phyloP scores from a whole-genome alignment of 2,329 filamentous ascomycete genomes.

The Fusarium sp. region DNA sequence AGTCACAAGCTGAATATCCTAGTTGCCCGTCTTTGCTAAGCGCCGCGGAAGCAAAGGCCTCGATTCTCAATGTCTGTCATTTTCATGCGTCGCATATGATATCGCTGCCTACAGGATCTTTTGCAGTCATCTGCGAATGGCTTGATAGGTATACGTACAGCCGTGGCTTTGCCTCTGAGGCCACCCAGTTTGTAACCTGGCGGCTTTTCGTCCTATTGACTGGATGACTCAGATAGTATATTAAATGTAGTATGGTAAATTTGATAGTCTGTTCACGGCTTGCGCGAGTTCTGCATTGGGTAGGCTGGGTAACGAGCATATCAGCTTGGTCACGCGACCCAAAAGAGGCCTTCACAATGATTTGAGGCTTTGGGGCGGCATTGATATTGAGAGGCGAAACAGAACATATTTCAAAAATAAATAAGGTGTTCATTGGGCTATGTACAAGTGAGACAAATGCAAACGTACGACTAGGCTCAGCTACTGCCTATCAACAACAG shows the following conservation, averaged over 20 bases:
- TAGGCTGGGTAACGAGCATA: neutral
- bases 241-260: no score
- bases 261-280: neutral
- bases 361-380: neutral
- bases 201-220: neutral
- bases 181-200: slow-evolving; percentile 7
- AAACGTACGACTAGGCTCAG: neutral
- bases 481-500: neutral
- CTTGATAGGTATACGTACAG: slow-evolving; percentile 1
- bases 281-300: neutral
- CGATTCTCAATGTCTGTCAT: slow-evolving; percentile 4
- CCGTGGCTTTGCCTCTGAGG: slow-evolving; percentile 13
- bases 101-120: neutral
- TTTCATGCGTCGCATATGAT: slow-evolving; percentile 1
- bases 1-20: neutral
- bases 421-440: neutral
- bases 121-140: neutral
- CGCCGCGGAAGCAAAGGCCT: neutral
- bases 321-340: neutral
- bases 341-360: neutral
- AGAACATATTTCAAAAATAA: neutral
- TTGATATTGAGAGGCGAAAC: neutral
- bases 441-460: neutral
- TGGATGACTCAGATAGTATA: slow-evolving; percentile 1
- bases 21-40: neutral